Evolutionary conservation across 257 asterid species (phyloP).

Genomic region (Orobanche coerulescens): DNA sequence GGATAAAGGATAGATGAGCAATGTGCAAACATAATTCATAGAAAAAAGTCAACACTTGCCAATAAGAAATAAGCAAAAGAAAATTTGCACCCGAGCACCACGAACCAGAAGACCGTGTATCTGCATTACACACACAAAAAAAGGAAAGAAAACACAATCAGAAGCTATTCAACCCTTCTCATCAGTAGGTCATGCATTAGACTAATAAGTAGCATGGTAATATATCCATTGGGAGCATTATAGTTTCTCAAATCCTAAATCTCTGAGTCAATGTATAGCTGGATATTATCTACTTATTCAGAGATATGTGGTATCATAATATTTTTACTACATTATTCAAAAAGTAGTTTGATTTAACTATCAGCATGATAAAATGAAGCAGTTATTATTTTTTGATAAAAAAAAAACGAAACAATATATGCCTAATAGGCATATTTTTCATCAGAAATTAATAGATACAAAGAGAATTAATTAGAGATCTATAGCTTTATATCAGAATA

Average conservation of each 20-base stretch:
- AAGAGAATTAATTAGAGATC: not conserved
- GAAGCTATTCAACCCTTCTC: not conserved
- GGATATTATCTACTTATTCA: not conserved
- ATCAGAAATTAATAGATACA: not conserved
- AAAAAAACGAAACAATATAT: not conserved
- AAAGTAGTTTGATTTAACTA: not conserved
- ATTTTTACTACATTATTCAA: not conserved
- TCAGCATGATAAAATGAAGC: not conserved
- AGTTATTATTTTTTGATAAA: not conserved
- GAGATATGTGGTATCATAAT: not conserved
- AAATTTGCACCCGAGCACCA: slow-evolving; percentile 81
- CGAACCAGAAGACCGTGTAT: slow-evolving; percentile 83
- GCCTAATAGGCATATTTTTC: slow-evolving; percentile 2
- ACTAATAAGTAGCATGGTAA: not conserved
- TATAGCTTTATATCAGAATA: not conserved
- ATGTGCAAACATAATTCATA: not conserved
- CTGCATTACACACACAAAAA: slow-evolving; percentile 41
- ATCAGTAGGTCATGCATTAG: slow-evolving; percentile 9
- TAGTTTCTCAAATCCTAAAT: slow-evolving; percentile 1
- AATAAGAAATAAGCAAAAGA: slow-evolving; percentile 82
- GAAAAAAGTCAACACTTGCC: slow-evolving; percentile 39
- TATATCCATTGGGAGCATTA: not conserved
- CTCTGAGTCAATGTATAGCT: not conserved
- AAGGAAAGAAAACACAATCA: not conserved
- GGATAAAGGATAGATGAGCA: slow-evolving; percentile 10